phyloP scores from a whole-genome alignment of 768 basidiomycete species.

The Boletus rubroflammeus region DNA sequence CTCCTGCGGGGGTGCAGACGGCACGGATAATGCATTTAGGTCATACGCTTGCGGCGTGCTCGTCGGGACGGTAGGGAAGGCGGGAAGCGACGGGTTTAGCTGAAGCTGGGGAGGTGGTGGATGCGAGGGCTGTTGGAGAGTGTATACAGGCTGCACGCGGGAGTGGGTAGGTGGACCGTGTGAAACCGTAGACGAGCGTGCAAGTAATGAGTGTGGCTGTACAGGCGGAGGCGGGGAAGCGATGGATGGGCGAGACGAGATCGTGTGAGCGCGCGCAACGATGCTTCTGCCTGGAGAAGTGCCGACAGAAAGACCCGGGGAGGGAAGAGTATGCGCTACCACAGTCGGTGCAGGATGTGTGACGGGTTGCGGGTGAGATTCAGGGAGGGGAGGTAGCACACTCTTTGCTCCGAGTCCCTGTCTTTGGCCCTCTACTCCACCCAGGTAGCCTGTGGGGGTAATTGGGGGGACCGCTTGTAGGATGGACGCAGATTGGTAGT shows the following conservation, averaged over 20 bases:
- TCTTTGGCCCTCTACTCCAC: constrained; percentile 14
- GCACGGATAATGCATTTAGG: constrained; percentile 46
- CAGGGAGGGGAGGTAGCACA: constrained; percentile 1
- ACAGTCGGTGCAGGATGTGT: constrained; percentile 14
- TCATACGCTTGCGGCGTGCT: constrained; percentile 51
- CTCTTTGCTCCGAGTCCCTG: constrained; percentile 8
- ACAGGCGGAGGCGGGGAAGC: constrained; percentile 8
- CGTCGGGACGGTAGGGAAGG: constrained; percentile 66
- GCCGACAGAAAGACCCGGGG: constrained; percentile 15
- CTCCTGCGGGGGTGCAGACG: constrained; percentile 48
- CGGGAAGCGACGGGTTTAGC: constrained; percentile 39
- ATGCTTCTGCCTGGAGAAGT: constrained; percentile 15
- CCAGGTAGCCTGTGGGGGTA: constrained; percentile 1
- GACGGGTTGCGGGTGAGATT: constrained; percentile 18
- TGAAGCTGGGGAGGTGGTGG: constrained; percentile 15
- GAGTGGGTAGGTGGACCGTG: constrained; percentile 11
- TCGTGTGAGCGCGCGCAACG: constrained; percentile 29
- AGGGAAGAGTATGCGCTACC: constrained; percentile 14
- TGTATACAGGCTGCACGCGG: constrained; percentile 2
- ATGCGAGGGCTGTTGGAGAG: constrained; percentile 8
- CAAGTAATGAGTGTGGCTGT: constrained; percentile 19
- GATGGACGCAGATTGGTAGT: constrained; percentile 21
- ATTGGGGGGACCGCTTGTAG: constrained; percentile 9
- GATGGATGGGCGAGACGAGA: constrained; percentile 21
- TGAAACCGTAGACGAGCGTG: constrained; percentile 22